Conservation (phyloP, 345 rosid species). For the Eucalyptus marginata region DNA sequence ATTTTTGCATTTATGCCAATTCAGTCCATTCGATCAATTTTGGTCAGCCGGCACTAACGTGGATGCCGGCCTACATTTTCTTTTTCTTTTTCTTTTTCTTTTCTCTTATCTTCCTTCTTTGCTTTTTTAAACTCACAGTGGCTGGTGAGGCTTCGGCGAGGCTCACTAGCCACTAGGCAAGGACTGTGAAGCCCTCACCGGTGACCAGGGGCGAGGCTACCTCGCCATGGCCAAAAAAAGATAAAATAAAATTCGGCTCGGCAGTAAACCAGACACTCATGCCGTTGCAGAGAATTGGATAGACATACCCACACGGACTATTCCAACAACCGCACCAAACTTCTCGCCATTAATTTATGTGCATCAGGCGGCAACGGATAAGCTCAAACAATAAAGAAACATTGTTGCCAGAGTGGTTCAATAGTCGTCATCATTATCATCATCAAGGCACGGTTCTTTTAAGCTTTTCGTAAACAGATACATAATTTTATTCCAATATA, state of each 20-base stretch:
- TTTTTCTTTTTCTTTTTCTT: no score
- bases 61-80: no score
- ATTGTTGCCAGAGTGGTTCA: neutral
- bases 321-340: neutral
- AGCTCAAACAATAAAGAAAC: neutral
- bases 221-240: neutral
- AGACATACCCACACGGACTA: neutral
- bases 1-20: no score
- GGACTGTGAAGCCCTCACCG: accelerated
- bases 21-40: no score
- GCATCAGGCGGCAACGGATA: neutral
- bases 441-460: neutral
- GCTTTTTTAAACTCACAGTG: no score
- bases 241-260: no score
- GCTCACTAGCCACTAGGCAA: no score
- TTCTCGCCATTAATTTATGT: neutral
- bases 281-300: neutral
- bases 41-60: accelerated
- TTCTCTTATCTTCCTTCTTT: no score
- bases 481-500: neutral
- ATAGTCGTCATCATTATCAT: neutral
- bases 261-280: no score
- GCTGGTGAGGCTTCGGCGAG: no score
- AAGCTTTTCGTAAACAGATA: neutral
- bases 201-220: no score